A percentile compares a stretch with the other conserved stretches of the same genome.
Conservation (phyloP, 208 protist species). For the Acanthamoeba lenticulata region DNA sequence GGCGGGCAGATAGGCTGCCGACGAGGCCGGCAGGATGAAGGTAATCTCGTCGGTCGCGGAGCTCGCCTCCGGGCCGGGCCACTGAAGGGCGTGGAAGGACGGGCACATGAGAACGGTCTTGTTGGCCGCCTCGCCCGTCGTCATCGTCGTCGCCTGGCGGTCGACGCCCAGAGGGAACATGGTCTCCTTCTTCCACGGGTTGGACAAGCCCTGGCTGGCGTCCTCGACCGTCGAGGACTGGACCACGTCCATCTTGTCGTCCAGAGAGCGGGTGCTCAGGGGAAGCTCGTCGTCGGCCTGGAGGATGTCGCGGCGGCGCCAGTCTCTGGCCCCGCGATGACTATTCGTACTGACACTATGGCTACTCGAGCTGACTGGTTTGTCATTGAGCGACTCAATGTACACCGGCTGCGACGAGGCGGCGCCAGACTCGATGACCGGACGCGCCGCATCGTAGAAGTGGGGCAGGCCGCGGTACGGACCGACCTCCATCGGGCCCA, state of each 20-base stretch:
- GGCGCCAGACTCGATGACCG: not conserved
- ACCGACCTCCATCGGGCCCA: not conserved
- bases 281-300: not conserved
- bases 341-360: not conserved
- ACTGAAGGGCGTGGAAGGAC: not conserved
- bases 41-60: not conserved
- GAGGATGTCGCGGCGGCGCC: not conserved
- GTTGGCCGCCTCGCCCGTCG: not conserved
- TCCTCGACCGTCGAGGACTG: not conserved
- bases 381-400: not conserved
- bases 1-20: not conserved
- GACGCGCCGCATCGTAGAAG: not conserved
- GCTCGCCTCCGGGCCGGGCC: not conserved
- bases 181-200: not conserved
- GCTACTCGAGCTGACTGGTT: not conserved
- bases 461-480: not conserved
- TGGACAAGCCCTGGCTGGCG: not conserved
- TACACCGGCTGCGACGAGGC: not conserved
- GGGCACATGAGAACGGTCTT: not conserved
- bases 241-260: not conserved
- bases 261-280: not conserved
- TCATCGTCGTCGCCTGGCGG: not conserved
- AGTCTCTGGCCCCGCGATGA: not conserved
- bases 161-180: not conserved
- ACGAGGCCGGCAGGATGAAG: not conserved